Percentiles rank a stretch among this genome's conserved stretches.
phyloP scores from a whole-genome alignment of 441 rosid species.

The Adansonia rubrostipa region DNA sequence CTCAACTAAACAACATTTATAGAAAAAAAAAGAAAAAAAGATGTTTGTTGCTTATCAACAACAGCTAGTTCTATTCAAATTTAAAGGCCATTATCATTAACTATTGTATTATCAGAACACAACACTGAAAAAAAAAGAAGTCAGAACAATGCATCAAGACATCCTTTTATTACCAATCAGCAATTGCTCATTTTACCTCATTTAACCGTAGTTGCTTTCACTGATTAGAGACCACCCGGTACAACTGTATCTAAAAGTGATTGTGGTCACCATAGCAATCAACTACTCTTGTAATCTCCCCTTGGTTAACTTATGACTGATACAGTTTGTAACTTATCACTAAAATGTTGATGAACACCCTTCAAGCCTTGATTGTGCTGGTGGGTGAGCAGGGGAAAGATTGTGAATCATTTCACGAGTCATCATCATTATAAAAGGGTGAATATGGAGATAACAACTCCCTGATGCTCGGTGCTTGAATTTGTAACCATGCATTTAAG shows the following conservation, averaged over 20 bases:
- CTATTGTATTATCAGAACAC: not conserved
- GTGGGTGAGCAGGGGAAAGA: conserved; percentile 19
- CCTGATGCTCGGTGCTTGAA: not conserved
- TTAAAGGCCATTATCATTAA: not conserved
- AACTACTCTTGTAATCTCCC: not conserved
- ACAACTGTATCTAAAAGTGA: conserved; percentile 11
- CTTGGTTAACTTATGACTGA: conserved; percentile 4
- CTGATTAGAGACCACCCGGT: not conserved
- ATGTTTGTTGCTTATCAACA: not conserved
- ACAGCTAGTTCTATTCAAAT: conserved; percentile 2
- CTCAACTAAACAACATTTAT: not conserved
- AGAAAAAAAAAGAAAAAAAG: not conserved
- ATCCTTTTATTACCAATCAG: conserved; percentile 11
- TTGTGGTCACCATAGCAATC: not conserved
- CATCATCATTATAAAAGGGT: conserved; percentile 12
- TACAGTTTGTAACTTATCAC: not conserved
- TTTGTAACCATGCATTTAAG: not conserved
- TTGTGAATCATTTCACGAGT: not conserved
- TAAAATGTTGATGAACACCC: conserved; percentile 2
- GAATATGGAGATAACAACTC: conserved; percentile 15
- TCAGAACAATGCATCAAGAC: not conserved
- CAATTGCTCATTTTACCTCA: not conserved
- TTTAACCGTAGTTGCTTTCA: not conserved
- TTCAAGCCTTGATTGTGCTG: conserved; percentile 6
- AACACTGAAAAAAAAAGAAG: not conserved